These are phyloP conservation scores for Ilyonectria robusta DNA, from an alignment of 2,329 filamentous ascomycete genomes.

Conservation along the genomic window DNA sequence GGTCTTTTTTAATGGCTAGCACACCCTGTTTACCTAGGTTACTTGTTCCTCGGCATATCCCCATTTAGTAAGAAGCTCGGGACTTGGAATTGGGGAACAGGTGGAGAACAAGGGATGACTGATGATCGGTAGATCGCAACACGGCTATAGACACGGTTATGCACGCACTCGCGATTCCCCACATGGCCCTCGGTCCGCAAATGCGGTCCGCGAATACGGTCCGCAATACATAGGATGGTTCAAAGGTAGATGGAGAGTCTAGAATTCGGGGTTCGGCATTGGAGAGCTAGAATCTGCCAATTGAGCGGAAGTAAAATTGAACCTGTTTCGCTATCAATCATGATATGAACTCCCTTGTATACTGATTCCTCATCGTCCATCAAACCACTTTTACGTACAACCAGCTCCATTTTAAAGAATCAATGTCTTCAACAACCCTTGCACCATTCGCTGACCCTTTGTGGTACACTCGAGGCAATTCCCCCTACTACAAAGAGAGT, in stretches of 20 bases:
- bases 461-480: not conserved
- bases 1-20: too few species aligned
- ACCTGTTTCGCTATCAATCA: not conserved
- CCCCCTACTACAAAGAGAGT: constrained; percentile 74
- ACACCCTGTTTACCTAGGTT: too few species aligned
- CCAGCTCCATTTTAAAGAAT: not conserved
- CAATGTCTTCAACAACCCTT: not conserved
- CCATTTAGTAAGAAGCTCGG: too few species aligned
- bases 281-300: not conserved
- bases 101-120: too few species aligned
- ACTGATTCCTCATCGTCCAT: not conserved
- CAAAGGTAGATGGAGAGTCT: too few species aligned
- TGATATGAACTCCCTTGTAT: not conserved
- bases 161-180: not conserved
- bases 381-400: not conserved
- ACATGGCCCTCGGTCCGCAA: not conserved
- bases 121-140: not conserved
- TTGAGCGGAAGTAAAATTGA: not conserved
- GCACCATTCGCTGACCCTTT: constrained; percentile 7
- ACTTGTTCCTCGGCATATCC: too few species aligned
- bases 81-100: too few species aligned
- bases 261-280: not conserved
- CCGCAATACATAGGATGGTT: too few species aligned
- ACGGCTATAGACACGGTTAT: too few species aligned
- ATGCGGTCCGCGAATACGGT: not conserved